Base-by-base conservation (phyloP, 1,139 yeast genomes). In the Yamadazyma trypodendri region DNA sequence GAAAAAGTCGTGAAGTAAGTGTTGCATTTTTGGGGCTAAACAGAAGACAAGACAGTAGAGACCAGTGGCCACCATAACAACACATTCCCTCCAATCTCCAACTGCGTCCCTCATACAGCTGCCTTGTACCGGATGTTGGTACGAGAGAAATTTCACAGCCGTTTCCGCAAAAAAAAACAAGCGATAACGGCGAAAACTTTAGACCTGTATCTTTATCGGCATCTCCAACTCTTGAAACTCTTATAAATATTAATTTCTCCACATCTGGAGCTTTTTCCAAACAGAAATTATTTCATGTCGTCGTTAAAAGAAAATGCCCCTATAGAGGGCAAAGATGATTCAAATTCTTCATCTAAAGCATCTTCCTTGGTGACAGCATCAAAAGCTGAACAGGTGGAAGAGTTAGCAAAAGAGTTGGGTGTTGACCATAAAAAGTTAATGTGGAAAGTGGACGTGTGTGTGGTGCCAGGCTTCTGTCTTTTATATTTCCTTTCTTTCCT, bases 391-490 rank as follows among this genome's bases (percentile, higher is more conserved):
- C 52, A 55, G 43, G 60, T 64, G 13, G 57, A 56, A 11, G 41
- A 48, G 34, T 52, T 66, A 18, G 71, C 70, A 2, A 37, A 50
- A 23, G 61, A 63, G 36, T 48, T 54, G 34, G 65, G 66, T 3
- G 58, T 71, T 7, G 54, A 72, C 46, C 72, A 78, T 32, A 58
- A 51, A 34, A 72, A 63, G 49, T 63, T 84, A 37, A 77, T 79
- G 79, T 63, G 75, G 68, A 83, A 81, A 50, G 65, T 81, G 28
- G 90, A 83, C 51, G 38, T 77, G 5, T 75, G 82, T 42, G 81
- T 83, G 32, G 79, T 83, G 22, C 87, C 88, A 4, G 81, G 88
- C 24, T 80, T 83, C 49, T 79, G 87, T 56, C 58, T 82, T 31
- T 67, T 84, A 32, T 83, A 84, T 51, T 76, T 84, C 51, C 68